Base-by-base conservation (phyloP, 495 filamentous ascomycete genomes). In the Penicillium canescens region DNA sequence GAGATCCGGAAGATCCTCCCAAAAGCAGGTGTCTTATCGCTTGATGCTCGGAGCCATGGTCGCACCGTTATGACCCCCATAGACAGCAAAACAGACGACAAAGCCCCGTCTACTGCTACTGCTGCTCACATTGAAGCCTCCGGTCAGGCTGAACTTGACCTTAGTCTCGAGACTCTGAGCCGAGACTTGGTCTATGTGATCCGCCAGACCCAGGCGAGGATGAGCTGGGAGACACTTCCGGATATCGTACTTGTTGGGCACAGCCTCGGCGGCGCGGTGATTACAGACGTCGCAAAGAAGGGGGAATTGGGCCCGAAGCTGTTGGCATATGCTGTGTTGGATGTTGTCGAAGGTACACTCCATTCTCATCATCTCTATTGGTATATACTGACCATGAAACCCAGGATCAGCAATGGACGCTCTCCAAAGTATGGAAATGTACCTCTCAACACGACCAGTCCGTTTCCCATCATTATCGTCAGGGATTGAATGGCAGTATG, bases 251-350 rank as follows among this genome's bases (percentile, higher is more conserved):
- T 98, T 0, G 85, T 99, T 4, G 94, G 94, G n/a, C 94, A 99
- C 72, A 94, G 89, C 41, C 79, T 99, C 1, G 94, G 94, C 28
- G 94, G 95, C n/a, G 92, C 94, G 21, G 90, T 99, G 2, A 88
- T 97, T 16, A 93, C 90, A 3, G 84, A 97, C 56, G 78, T 93
- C 21, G 91, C 92, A 1, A 85, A 79, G 60, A 74, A 72, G 11
- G 84, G 83, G 6, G 70, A 74, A 47, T 69, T 96, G 18, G 89
- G 90, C 2, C 68, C 67, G 24, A 77, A 84, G 23, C 62, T 97
- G 5, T 71, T 98, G 12, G 95, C 91, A 12, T 96, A 93, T 75
- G 90, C 85, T 7, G 92, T 99, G 10, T 73, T 99, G 10, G 94
- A 99, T 69, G 91, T 99, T 9, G 94, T 99, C 31, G 94, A 99